A percentile compares a stretch with the other conserved stretches of the same genome.
Evolutionary conservation across 1,284 basidiomycete species (phyloP).

Genomic region (Austroboletus niveus): DNA sequence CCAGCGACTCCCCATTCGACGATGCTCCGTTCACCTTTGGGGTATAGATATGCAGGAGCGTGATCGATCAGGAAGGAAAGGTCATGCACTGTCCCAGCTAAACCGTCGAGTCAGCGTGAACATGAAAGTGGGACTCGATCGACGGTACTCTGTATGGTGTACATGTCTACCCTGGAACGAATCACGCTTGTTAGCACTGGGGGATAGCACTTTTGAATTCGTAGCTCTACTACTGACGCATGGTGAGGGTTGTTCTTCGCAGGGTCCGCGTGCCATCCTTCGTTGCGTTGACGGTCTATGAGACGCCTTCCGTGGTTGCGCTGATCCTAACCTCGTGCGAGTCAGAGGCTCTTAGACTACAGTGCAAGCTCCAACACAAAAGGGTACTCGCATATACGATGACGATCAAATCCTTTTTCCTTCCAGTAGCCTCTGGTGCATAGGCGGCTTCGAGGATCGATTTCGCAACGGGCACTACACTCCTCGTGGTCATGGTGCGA

Average conservation of each 20-base stretch:
- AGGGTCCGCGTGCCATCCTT: constrained; percentile 50
- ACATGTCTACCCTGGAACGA: constrained; percentile 69
- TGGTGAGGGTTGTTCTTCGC: constrained; percentile 57
- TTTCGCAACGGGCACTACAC: constrained; percentile 31
- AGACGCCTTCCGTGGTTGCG: constrained; percentile 72
- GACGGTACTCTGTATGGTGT: constrained; percentile 58
- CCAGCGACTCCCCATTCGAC: constrained; percentile 70
- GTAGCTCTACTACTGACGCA: constrained; percentile 45
- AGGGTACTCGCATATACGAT: constrained; percentile 51
- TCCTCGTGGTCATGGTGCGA: constrained; percentile 34
- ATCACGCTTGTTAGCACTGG: constrained; percentile 3
- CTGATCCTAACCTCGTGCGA: constrained; percentile 55
- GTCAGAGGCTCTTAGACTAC: constrained; percentile 1
- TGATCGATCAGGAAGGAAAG: constrained; percentile 82
- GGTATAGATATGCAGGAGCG: constrained; percentile 76
- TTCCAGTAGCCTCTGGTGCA: constrained; percentile 17
- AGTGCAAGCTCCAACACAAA: neutral
- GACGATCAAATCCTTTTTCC: constrained; percentile 45
- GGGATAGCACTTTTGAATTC: neutral
- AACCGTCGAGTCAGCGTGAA: neutral
- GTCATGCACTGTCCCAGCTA: constrained; percentile 75
- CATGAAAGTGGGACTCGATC: neutral
- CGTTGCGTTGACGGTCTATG: constrained; percentile 51
- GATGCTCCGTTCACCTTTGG: constrained; percentile 61
- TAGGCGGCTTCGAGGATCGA: constrained; percentile 33